Conservation (phyloP, 345 rosid species). For the Arabis alpina region DNA sequence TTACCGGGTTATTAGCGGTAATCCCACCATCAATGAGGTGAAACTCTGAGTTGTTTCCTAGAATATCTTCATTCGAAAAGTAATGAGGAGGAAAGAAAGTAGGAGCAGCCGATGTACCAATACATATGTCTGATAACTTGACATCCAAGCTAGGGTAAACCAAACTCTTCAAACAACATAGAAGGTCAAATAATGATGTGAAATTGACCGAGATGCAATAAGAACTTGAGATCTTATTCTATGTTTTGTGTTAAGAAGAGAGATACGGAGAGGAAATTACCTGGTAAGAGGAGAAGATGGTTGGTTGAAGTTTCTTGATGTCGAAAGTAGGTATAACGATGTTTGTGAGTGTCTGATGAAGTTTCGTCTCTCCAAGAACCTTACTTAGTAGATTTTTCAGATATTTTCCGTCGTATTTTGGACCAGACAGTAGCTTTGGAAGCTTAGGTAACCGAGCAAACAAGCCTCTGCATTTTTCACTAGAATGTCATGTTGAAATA, state of each 20-base stretch:
- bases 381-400: constrained; percentile 43
- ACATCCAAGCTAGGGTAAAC: constrained; percentile 51
- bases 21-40: constrained; percentile 78
- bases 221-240: background rate
- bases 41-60: constrained; percentile 47
- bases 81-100: constrained; percentile 64
- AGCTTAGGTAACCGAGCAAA: constrained; percentile 44
- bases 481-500: background rate
- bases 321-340: constrained; percentile 74
- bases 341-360: constrained; percentile 65
- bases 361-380: constrained; percentile 46
- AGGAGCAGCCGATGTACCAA: constrained; percentile 77
- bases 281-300: constrained; percentile 64
- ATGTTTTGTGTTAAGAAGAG: background rate
- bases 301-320: constrained; percentile 70
- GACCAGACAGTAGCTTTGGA: constrained; percentile 57
- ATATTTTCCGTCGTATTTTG: constrained; percentile 71
- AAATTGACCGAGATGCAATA: background rate
- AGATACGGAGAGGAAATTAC: constrained; percentile 33
- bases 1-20: constrained; percentile 43
- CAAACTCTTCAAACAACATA: constrained; percentile 40
- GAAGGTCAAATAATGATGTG: background rate
- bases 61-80: constrained; percentile 52
- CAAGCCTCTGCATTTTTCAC: constrained; percentile 45
- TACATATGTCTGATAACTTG: constrained; percentile 63